phyloP scores from a whole-genome alignment of 164 flowering plant species.

The Vitis labrusca region DNA sequence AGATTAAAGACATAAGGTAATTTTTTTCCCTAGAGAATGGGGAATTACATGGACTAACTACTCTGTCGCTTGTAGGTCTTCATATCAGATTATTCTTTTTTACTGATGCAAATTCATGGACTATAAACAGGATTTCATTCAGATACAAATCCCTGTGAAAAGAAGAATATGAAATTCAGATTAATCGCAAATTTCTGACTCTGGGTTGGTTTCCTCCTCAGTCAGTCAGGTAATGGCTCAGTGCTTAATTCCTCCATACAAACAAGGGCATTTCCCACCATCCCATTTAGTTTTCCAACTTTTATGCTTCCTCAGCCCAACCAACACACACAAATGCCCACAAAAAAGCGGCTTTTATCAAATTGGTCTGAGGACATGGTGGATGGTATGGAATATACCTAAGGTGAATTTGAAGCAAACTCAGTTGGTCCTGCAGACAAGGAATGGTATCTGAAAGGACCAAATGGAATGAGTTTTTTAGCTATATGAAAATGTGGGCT shows the following conservation, averaged over 20 bases:
- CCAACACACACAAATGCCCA: background rate
- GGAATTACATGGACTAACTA: no score
- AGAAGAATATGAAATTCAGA: no score
- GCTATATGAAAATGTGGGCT: background rate
- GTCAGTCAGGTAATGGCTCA: conserved; percentile 15
- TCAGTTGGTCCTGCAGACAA: background rate
- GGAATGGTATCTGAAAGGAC: background rate
- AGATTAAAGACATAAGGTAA: no score
- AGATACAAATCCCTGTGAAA: background rate
- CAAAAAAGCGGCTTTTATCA: no score
- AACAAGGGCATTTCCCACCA: no score
- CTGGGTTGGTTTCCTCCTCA: background rate
- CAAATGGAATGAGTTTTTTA: background rate
- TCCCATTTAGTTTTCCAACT: background rate
- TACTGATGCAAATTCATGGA: conserved; percentile 7
- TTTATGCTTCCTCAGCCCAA: background rate
- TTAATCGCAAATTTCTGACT: background rate
- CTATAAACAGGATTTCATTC: conserved; percentile 12
- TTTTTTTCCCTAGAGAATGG: no score
- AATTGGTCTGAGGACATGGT: background rate
- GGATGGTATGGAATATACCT: background rate
- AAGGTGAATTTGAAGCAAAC: background rate
- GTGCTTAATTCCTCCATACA: background rate
- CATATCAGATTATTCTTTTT: background rate
- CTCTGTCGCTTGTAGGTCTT: no score